These are phyloP conservation scores for Corrigiola litoralis DNA, from an alignment of 179 eudicot genomes.

Conservation along the genomic window DNA sequence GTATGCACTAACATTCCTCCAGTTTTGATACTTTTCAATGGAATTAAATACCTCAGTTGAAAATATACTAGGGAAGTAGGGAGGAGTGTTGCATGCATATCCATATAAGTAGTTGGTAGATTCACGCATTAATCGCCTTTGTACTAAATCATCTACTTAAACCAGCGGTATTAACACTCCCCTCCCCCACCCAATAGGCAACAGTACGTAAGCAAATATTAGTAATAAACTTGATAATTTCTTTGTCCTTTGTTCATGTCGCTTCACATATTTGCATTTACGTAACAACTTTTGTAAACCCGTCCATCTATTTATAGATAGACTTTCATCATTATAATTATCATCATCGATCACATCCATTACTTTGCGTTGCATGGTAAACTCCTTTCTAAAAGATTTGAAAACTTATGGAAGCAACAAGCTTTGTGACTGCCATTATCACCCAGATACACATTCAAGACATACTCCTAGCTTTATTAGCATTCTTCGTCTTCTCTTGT, in stretches of 20 bases:
- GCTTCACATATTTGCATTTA: background rate
- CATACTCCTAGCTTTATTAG: slow-evolving; percentile 27
- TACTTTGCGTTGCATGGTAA: slow-evolving; percentile 5
- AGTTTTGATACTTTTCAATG: too few species aligned
- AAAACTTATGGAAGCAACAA: slow-evolving; percentile 6
- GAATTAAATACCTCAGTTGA: slow-evolving; percentile 2
- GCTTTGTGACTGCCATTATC: background rate
- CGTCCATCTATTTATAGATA: background rate
- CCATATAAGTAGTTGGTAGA: slow-evolving; percentile 11
- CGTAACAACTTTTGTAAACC: background rate
- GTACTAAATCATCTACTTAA: too few species aligned
- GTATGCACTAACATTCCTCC: too few species aligned
- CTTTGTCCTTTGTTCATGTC: background rate
- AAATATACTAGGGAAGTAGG: background rate
- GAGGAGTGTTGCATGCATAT: background rate
- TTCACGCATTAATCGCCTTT: slow-evolving; percentile 20
- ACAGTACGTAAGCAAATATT: too few species aligned
- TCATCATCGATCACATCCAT: background rate
- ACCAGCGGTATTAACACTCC: too few species aligned
- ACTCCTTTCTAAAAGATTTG: background rate
- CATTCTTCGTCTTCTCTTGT: slow-evolving; percentile 24
- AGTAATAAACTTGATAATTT: background rate
- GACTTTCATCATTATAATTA: background rate
- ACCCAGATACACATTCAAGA: slow-evolving; percentile 31
- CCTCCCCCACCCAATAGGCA: too few species aligned